phyloP scores from a whole-genome alignment of 2,329 filamentous ascomycete species.

The Setomelanomma holmii region DNA sequence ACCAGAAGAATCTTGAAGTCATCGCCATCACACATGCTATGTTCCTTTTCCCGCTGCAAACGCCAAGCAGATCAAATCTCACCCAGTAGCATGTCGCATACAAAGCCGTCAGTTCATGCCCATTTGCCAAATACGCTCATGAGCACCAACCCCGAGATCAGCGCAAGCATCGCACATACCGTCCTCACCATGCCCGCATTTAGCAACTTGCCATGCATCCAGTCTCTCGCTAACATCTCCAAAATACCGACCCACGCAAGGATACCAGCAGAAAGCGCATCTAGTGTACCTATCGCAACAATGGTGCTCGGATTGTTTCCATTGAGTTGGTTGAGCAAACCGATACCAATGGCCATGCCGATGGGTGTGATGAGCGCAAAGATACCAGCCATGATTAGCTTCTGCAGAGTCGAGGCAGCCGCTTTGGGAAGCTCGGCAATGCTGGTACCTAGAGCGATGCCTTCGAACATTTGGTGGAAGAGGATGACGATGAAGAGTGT shows the following conservation, averaged over 20 bases:
- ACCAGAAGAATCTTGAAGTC: too few relatives aligned
- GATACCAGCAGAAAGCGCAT: conserved; percentile 77
- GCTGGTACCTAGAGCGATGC: conserved; percentile 74
- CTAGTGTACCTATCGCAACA: conserved; percentile 74
- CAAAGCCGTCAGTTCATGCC: conserved; percentile 57
- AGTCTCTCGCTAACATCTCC: conserved; percentile 81
- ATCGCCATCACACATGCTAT: neutral
- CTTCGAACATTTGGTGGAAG: conserved; percentile 82
- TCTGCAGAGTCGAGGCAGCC: conserved; percentile 51
- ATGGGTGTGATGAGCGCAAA: conserved; percentile 78
- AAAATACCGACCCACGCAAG: conserved; percentile 81
- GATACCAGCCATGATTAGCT: conserved; percentile 66
- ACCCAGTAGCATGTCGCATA: neutral
- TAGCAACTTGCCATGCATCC: conserved; percentile 63
- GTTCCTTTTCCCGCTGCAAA: conserved; percentile 2
- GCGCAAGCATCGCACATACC: conserved; percentile 57
- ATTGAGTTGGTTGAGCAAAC: conserved; percentile 73
- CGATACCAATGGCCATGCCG: conserved; percentile 82
- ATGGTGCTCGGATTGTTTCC: conserved; percentile 74
- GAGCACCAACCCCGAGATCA: conserved; percentile 68
- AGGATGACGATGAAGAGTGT: conserved; percentile 69
- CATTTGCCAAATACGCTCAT: conserved; percentile 81
- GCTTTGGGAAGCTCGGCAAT: conserved; percentile 66
- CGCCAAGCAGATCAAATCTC: neutral
- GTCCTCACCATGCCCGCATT: conserved; percentile 60